These are phyloP conservation scores for Mrakia gelida DNA, from an alignment of 768 basidiomycete genomes.

Conservation along the genomic window DNA sequence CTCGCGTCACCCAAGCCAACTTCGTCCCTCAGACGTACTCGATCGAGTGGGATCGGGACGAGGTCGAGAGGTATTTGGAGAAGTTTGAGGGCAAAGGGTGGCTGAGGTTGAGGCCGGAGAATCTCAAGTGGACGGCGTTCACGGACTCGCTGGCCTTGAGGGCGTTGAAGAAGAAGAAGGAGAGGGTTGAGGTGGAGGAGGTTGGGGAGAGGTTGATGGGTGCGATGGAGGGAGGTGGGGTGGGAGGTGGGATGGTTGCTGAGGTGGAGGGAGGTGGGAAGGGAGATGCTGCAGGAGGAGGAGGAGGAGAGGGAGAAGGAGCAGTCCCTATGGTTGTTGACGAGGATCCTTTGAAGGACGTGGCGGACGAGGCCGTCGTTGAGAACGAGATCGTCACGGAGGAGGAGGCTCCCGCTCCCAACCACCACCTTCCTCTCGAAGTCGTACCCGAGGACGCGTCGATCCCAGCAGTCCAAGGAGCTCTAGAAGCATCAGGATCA, in stretches of 20 bases:
- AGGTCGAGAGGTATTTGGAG: conserved; percentile 61
- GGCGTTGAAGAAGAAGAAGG: conserved; percentile 48
- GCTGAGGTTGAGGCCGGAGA: conserved; percentile 65
- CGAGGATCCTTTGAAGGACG: background rate
- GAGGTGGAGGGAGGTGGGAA: background rate
- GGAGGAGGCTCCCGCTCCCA: background rate
- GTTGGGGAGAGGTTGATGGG: background rate
- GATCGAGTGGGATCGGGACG: conserved; percentile 66
- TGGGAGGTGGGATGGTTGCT: background rate
- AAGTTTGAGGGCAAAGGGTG: conserved; percentile 76
- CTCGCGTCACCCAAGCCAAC: conserved; percentile 23
- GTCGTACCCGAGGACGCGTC: no score
- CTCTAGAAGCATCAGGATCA: no score
- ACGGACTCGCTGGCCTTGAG: no score
- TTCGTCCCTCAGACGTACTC: conserved; percentile 63
- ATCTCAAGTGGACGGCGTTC: conserved; percentile 93
- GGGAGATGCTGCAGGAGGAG: background rate
- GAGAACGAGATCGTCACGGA: background rate
- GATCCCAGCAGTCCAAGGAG: no score
- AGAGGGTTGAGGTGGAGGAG: background rate
- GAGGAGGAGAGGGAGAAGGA: background rate
- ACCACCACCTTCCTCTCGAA: background rate
- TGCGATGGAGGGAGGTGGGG: background rate
- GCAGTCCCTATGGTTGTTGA: background rate
- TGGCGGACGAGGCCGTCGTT: background rate